Conservation (phyloP, 257 asterid species). For the Scutellaria minor region DNA sequence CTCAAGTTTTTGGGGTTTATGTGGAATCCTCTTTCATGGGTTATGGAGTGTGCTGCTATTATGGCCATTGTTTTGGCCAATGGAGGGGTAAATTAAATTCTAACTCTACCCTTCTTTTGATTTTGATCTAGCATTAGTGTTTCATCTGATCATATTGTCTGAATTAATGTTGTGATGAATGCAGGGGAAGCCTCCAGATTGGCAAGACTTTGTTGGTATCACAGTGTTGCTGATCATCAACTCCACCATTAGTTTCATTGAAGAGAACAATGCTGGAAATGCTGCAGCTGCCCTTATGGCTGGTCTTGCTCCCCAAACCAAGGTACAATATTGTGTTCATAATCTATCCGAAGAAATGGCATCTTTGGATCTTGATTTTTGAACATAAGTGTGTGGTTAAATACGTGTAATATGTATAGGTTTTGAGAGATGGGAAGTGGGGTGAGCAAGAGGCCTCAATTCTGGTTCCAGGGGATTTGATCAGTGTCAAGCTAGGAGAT, state of each 20-base stretch:
- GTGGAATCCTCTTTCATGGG: slow-evolving; percentile 99
- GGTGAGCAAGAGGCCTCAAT: slow-evolving; percentile 54
- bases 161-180: neutral
- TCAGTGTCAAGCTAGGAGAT: slow-evolving; percentile 61
- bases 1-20: slow-evolving; percentile 86
- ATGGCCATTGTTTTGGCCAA: slow-evolving; percentile 85
- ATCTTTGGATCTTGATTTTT: neutral
- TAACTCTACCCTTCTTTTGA: neutral
- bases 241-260: slow-evolving; percentile 64
- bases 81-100: slow-evolving; percentile 52
- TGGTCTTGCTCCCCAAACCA: slow-evolving; percentile 65
- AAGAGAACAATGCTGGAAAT: slow-evolving; percentile 64
- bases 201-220: slow-evolving; percentile 61
- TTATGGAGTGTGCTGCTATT: slow-evolving; percentile 87
- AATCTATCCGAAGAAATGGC: neutral
- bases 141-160: neutral
- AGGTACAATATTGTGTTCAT: slow-evolving; percentile 29
- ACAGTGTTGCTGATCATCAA: slow-evolving; percentile 54
- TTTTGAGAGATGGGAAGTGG: slow-evolving; percentile 65
- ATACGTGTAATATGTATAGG: slow-evolving; percentile 31
- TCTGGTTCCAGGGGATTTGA: slow-evolving; percentile 61
- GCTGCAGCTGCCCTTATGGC: slow-evolving; percentile 72
- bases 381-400: neutral
- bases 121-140: neutral
- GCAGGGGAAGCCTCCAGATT: slow-evolving; percentile 64